Evolutionary conservation across 805 yeast genomes (phyloP), one percentile per base, ranked within the genome.

Genomic region (Kluyveromyces starmeri): DNA sequence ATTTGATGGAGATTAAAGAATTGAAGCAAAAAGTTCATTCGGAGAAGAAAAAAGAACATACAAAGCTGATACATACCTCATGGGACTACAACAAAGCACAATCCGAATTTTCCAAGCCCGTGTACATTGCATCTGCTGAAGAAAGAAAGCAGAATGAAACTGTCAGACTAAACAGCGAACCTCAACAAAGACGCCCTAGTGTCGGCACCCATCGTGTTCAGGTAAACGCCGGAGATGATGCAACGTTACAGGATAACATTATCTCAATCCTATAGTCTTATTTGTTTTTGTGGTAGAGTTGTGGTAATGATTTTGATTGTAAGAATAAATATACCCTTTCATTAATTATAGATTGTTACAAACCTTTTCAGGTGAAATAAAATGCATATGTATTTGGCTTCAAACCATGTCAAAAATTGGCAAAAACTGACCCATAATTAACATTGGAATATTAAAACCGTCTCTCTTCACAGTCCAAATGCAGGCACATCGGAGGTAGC

Each of bases 381-480:
- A 14, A 19, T 31, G 19, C 11, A 23, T 12, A 16, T 26, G 7
- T 23, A 17, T 15, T 22, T 20, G 23, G 11, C 22, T 8, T 39
- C 36, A 44, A 13, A 40, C 41, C 13, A 39, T 35, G n/a, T 45
- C 45, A 27, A 80, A 58, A 2, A 80, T 70, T 1, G 92, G 92
- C 27, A 82, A 52, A 48, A 82, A 80, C 50, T 83, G 89, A 0
- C 94, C 94, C 28, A 82, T 78, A 13, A 83, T 75, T 49, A 83
- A 62, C 83, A 83, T 76, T 6, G 95, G 94, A 31, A 83, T 74
- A 56, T 82, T 89, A 58, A 82, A 83, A 31, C 78, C 74, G 58
- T 83, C 94, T 45, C 92, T 63, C 45, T 81, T 81, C 11, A 83
- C 84, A 0, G 94, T 83, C 86, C 92, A 81, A 11, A 83, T 83